Percentiles rank a stretch among this genome's conserved stretches.
phyloP scores from a whole-genome alignment of 2,329 filamentous ascomycete species.

The Tricladium varicosporioides region DNA sequence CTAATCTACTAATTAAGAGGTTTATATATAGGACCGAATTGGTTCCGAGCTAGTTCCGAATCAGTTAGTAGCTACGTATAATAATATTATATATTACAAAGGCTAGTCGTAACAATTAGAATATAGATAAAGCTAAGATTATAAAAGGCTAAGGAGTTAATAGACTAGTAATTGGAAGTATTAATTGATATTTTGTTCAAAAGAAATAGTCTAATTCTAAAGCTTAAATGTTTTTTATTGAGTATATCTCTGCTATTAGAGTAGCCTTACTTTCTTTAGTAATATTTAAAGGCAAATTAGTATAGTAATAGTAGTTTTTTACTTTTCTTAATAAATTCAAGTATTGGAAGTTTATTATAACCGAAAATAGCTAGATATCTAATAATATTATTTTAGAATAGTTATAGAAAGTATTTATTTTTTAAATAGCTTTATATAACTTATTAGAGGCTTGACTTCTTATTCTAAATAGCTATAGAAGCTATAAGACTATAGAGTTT shows the following conservation, averaged over 20 bases:
- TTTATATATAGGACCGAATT: no score
- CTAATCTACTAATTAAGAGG: no score
- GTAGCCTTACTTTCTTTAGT: neutral
- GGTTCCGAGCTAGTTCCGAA: no score
- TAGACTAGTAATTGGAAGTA: neutral
- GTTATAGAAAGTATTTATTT: constrained; percentile 9
- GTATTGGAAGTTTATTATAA: constrained; percentile 5
- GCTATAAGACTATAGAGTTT: constrained; percentile 4
- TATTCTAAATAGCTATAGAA: constrained; percentile 8
- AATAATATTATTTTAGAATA: constrained; percentile 8
- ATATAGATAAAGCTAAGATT: constrained; percentile 9
- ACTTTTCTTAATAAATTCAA: neutral
- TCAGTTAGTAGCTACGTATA: no score
- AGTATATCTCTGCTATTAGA: neutral
- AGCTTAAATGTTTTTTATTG: constrained; percentile 4
- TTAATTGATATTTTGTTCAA: neutral
- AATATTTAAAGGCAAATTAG: constrained; percentile 2
- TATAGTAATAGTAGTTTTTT: constrained; percentile 9
- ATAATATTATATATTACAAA: no score
- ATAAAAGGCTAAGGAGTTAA: constrained; percentile 2
- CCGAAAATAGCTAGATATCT: constrained; percentile 10
- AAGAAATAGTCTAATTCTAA: constrained; percentile 3
- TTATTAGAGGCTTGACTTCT: neutral
- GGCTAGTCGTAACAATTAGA: no score
- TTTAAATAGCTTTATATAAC: neutral